Base-by-base conservation (phyloP, 2,329 filamentous ascomycete genomes). In the Aaosphaeria arxii region DNA sequence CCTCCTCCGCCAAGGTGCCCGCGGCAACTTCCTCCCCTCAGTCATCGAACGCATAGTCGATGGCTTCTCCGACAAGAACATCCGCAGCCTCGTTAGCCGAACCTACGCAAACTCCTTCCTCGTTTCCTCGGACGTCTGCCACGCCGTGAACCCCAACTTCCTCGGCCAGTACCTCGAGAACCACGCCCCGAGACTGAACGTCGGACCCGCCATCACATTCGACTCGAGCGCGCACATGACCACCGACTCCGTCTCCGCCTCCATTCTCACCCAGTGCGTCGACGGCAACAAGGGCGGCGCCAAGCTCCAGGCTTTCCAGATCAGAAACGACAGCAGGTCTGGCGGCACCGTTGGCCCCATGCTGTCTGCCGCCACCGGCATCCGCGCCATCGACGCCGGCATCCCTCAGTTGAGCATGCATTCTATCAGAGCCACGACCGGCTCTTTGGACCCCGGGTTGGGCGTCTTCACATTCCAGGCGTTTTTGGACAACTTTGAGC, bases 151-250 rank as follows among this genome's bases (percentile, higher is more conserved):
- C 74, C 94, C 94, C 49, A 97, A 97, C 76, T 99, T 97, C 77
- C 75, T 90, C 0, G 79, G 79, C 55, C 83, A 82, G 30, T 97
- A 97, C 73, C 84, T 96, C 13, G 81, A 88, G 48, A 86, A 89
- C 60, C 94, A 99, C 73, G 79, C 89, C 2, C 92, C 94, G 1
- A 82, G 88, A 49, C 82, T 99, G 46, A 99, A 99, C 68, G 83
- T 94, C 31, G 94, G 94, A 33, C 80, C 96, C 31, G 83, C 85
- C 11, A 79, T 99, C 36, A 85, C 84, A 41, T 84, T 85, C 24
- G 92, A 97, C 71, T 84, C 85, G 44, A 96, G 96, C 64, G 94
- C 90, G 4, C 90, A 97, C 74, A 96, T 96, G 89, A 96, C 92
- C 4, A 96, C 92, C 3, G 91, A 97, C 66, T 84, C 86, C 47